Evolutionary conservation across 495 filamentous ascomycete species (phyloP), one percentile per base, ranked within the genome.

Genomic region (Neurospora sp.): DNA sequence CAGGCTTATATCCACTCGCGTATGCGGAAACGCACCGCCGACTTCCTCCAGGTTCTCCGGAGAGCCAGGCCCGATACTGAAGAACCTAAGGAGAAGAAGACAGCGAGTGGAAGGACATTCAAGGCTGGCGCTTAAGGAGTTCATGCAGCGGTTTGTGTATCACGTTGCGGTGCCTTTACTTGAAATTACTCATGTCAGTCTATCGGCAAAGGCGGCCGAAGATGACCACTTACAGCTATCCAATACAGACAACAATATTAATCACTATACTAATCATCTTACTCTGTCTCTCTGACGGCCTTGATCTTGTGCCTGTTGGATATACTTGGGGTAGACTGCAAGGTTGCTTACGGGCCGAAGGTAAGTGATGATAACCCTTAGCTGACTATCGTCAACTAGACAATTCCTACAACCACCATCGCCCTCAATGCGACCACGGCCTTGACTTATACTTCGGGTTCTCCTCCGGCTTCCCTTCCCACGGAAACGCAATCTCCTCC

Each of bases 1-100:
- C 39, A 97, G 86, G 96, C 96, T 61, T 99, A 97, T 81, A 98
- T 99, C 76, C 96, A 99, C 86, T 95, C 94, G 14, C 89, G 96
- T 78, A 99, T 99, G 96, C 89, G 96, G 76, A 91, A 93, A 82
- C 88, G 96, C 78, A 98, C 97, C 27, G 96, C 96, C 41, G 96
- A 99, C 81, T 98, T 98, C 85, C 88, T 99, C 68, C 97, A 99
- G 88, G 92, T 98, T 42, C 87, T 97, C 74, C 91, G 96, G 82
- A 87, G 96, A 87, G 94, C 96, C 70, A 83, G 96, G 78, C 93
- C 94, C 68, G 96, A 98, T 80, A 93, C 90, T 76, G 96, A 98
- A 83, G 96, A 98, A 82, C 35, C 35, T 37, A 97, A 96, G 81
- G 96, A 99, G 84, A 90, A 93, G 78, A 99, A 98, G 89, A 99